Conservation (phyloP, 306 rosid species). For the Arachis stenosperma region DNA sequence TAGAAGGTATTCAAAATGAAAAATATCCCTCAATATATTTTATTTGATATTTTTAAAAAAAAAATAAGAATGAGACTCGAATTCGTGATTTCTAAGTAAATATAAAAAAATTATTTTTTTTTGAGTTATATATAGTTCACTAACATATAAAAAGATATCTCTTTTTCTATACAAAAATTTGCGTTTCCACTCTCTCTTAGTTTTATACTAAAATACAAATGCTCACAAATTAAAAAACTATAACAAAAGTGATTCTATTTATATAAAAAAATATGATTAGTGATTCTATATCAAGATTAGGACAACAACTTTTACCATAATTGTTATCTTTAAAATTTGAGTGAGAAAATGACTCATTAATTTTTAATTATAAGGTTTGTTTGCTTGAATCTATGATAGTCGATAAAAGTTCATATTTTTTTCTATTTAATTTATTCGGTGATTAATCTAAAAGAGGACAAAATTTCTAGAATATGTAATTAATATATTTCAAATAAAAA, state of each 20-base stretch:
- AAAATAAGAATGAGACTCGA: too few relatives aligned
- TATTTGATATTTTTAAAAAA: too few relatives aligned
- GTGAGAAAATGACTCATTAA: constrained; percentile 10
- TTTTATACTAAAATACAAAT: neutral
- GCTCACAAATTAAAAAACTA: neutral
- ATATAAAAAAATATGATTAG: neutral
- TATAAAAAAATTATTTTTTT: too few relatives aligned
- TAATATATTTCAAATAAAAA: neutral
- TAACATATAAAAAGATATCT: too few relatives aligned
- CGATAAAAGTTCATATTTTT: neutral
- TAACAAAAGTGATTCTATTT: neutral
- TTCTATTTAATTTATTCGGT: neutral
- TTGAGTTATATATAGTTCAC: too few relatives aligned
- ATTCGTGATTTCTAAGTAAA: too few relatives aligned
- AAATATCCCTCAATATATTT: too few relatives aligned
- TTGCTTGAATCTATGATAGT: neutral
- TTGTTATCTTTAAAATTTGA: neutral
- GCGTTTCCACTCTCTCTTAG: neutral
- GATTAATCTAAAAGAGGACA: neutral
- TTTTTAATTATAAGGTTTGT: neutral
- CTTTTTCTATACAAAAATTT: neutral
- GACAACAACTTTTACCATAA: neutral
- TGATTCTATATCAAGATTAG: neutral
- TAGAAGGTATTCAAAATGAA: constrained; percentile 28
- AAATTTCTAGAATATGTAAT: neutral